Evolutionary conservation across 2,329 filamentous ascomycete genomes (phyloP), one percentile per base, ranked within the genome.

Genomic region (Sporothrix pseudoabietina): DNA sequence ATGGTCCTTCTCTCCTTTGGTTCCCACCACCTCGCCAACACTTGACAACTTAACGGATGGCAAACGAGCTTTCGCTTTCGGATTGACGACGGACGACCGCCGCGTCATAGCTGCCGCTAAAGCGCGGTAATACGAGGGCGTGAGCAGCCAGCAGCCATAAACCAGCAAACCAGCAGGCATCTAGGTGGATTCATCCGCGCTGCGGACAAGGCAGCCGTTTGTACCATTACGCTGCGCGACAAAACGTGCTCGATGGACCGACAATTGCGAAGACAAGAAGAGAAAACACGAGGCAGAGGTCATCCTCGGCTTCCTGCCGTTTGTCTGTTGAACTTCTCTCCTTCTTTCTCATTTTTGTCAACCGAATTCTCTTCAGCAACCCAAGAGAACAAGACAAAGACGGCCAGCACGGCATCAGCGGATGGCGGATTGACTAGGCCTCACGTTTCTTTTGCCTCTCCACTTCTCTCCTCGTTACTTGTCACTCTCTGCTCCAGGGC

Each of bases 181-280:
- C 16, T 26, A 68, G 14, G 41, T 32, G 44, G 26, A 35, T 52
- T 49, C 44, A 68, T 52, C 47, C 65, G 65, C 47, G 66, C 66
- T 22, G 47, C 30, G 47, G 66, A 54, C 66, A 69, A 69, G 66
- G 66, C 66, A 69, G 66, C 66, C 66, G 30, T 69, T 39, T 69
- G 52, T 52, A 30, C 44, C 44, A 52, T 68, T 52, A 68, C 41
- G 41, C 44, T 66, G 61, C 61, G 61, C 61, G 61, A 66, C 47
- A 66, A 47, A 47, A 30, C 61, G 39, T 66, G 61, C 39, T 30
- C 39, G 39, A 47, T 39, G 61, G 39, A 66, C 61, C 61, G 61
- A 65, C 59, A 35, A 35, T n/a, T 49, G 65, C 44, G 30, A 68
- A 19, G 41, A 32, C 10, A 19, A 35, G 16, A 49, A n/a, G 35